phyloP scores from a whole-genome alignment of 106 monocot genomes.

The Allium cepa region DNA sequence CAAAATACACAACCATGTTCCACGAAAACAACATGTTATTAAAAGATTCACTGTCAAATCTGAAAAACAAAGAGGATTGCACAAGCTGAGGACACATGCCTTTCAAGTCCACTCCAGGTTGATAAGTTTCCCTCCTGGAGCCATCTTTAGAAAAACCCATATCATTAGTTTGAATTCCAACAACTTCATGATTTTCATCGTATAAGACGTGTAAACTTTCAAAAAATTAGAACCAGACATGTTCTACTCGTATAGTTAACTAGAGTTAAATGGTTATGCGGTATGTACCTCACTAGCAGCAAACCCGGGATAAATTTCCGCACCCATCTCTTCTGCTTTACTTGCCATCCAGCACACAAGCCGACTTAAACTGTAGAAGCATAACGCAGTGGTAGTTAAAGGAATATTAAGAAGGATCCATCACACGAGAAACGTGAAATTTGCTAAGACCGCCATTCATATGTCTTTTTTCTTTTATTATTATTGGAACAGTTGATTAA shows the following conservation, averaged over 20 bases:
- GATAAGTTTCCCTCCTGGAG: constrained; percentile 90
- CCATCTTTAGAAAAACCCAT: constrained; percentile 97
- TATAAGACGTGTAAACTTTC: constrained; percentile 73
- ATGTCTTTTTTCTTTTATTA: no score
- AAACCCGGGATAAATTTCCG: constrained; percentile 99
- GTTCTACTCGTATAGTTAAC: not conserved
- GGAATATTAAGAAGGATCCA: no score
- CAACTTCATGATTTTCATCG: constrained; percentile 73
- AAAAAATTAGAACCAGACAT: constrained; percentile 20
- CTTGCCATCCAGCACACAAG: constrained; percentile 90
- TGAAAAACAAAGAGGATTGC: no score
- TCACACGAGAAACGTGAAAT: no score
- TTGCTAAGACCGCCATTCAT: no score
- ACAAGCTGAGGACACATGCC: constrained; percentile 26
- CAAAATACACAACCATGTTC: no score
- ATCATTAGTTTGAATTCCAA: constrained; percentile 90
- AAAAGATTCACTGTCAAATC: no score
- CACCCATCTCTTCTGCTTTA: constrained; percentile 92
- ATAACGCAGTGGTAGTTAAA: not conserved
- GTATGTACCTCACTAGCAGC: constrained; percentile 86
- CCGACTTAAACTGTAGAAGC: constrained; percentile 70
- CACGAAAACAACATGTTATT: no score
- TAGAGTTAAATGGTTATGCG: not conserved
- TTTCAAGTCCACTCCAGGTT: constrained; percentile 83
- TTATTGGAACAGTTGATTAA: no score